Evolutionary conservation across 352 stramenopile genomes (phyloP), one percentile per base, ranked within the genome.

Genomic region (Phytophthora tentaculata): DNA sequence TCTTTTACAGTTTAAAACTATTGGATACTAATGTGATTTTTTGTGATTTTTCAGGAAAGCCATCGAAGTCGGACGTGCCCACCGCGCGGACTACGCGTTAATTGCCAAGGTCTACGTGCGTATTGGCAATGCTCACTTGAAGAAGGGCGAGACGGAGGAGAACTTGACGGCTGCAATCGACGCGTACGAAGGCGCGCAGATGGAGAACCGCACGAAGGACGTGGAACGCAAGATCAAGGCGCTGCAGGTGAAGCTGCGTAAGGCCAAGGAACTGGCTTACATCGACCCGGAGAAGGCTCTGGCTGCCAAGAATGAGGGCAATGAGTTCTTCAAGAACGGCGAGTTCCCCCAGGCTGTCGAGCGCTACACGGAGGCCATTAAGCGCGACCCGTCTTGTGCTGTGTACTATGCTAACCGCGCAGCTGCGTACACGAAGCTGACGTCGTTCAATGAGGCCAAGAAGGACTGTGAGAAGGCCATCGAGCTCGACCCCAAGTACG

Each of bases 351-450:
- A 95, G 62, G 94, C 96, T 2, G 96, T 99, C 50, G 84, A 93
- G 66, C 83, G 94, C 53, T 99, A 98, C 87, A 97, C 84, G 75
- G 97, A 99, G 76, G 98, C 98, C n/a, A 98, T 99, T 64, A 99
- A 99, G 81, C 92, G 98, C 51, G 95, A 99, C 73, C 98, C 98
- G 17, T 97, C 93, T 20, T 99, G 97, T 87, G 92, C 98, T 12
- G 79, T 98, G 23, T 99, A 99, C 88, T 98, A 98, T 68, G 98
- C 98, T 65, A 99, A 99, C 85, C 92, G 99, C 17, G 96, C 95
- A 28, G 97, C 98, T 5, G 98, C 98, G 19, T 96, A 99, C 62
- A 98, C 94, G 49, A 99, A 99, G 86, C 89, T 99, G 53, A 98
- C 97, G 74, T 99, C 86, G 70, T 97, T 93, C 57, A 78, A 90